phyloP scores from a whole-genome alignment of 495 filamentous ascomycete species.

The Penicillium coffeae region DNA sequence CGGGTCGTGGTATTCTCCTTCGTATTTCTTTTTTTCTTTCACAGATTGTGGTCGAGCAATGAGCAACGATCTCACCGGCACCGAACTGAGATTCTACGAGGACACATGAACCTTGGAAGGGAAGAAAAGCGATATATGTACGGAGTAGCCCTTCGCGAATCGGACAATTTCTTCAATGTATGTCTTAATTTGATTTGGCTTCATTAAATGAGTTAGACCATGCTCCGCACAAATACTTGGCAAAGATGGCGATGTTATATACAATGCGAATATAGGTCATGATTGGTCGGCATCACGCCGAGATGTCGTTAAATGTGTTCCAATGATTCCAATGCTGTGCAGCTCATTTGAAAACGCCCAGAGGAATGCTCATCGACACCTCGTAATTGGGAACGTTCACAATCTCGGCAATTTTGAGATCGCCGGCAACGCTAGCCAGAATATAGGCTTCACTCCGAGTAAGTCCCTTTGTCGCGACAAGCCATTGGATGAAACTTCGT shows the following conservation, averaged over 20 bases:
- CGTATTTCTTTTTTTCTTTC: too few relatives aligned
- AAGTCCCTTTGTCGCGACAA: slow-evolving; percentile 41
- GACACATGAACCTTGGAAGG: too few relatives aligned
- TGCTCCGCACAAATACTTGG: background rate
- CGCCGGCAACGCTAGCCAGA: slow-evolving; percentile 43
- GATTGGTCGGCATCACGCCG: slow-evolving; percentile 7
- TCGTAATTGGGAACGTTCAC: slow-evolving; percentile 50
- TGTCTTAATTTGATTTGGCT: too few relatives aligned
- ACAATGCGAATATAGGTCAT: slow-evolving; percentile 2
- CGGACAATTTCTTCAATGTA: too few relatives aligned
- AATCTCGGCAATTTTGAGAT: slow-evolving; percentile 44
- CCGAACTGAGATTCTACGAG: too few relatives aligned
- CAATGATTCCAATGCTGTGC: background rate
- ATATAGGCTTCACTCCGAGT: slow-evolving; percentile 47
- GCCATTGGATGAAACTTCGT: slow-evolving; percentile 42
- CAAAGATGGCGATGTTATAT: slow-evolving; percentile 6
- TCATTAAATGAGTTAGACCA: too few relatives aligned
- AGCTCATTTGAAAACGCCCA: slow-evolving; percentile 36
- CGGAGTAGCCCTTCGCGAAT: too few relatives aligned
- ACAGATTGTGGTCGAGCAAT: too few relatives aligned
- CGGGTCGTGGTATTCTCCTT: too few relatives aligned
- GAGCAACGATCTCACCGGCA: too few relatives aligned
- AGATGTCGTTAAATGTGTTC: background rate
- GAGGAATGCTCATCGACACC: slow-evolving; percentile 42
- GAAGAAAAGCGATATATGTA: too few relatives aligned